Evolutionary conservation across 139 green algal genomes (phyloP).

Genomic region (Picocystis salinarum): DNA sequence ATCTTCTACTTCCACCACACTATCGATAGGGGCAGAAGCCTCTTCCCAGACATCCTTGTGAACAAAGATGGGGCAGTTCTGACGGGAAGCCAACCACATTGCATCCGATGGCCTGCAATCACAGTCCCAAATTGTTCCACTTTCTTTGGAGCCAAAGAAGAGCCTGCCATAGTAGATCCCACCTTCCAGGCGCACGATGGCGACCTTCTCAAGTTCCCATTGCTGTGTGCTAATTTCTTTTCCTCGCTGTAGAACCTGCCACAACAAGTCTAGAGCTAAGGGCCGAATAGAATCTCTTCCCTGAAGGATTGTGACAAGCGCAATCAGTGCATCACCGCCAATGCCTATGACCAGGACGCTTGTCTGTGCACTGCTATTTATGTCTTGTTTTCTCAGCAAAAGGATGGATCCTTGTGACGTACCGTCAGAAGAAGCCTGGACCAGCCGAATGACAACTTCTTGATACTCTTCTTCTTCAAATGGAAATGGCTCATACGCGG

Average conservation of each 20-base stretch:
- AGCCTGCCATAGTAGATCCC: conserved; percentile 6
- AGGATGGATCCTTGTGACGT: too few relatives aligned
- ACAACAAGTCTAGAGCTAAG: not conserved
- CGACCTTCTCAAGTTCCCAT: conserved; percentile 1
- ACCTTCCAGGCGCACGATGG: conserved; percentile 2
- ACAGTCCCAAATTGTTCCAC: conserved; percentile 5
- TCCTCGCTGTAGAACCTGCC: conserved; percentile 1
- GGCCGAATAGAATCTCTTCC: not conserved
- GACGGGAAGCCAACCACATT: conserved; percentile 3
- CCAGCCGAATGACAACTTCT: too few relatives aligned
- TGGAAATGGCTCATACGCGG: too few relatives aligned
- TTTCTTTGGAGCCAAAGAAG: conserved; percentile 5
- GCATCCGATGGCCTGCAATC: conserved; percentile 7
- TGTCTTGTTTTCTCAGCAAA: too few relatives aligned
- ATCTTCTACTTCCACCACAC: conserved; percentile 1
- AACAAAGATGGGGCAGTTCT: conserved; percentile 4
- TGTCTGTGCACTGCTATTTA: too few relatives aligned
- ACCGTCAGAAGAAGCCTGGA: too few relatives aligned
- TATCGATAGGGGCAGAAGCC: not conserved
- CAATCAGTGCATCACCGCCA: conserved; percentile 3
- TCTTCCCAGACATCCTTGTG: conserved; percentile 4
- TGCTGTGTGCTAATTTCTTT: conserved; percentile 1
- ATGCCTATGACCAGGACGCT: conserved; percentile 7
- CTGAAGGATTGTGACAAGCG: conserved; percentile 1
- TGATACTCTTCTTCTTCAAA: too few relatives aligned